Base-by-base conservation (phyloP, 1,284 basidiomycete species). In the Ceratobasidium sp. region DNA sequence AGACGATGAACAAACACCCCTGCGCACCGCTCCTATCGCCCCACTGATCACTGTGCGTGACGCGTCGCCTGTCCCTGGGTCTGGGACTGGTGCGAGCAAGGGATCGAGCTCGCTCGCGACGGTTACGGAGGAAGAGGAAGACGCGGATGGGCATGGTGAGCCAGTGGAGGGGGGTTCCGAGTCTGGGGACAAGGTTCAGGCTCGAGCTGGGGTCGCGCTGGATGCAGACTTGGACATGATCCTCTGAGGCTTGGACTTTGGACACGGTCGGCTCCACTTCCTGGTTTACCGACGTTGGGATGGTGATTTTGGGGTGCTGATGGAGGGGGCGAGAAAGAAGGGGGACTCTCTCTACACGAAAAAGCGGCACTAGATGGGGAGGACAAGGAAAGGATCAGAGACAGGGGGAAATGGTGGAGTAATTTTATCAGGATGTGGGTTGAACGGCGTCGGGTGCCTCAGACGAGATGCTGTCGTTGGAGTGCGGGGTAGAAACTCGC, bases 361-460 rank as follows among this genome's bases (percentile, higher is more conserved):
- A 67, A 52, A 50, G 44, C 27, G 46, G 18, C 46, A 20, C 10
- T n/a, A n/a, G 46, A 16, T 48, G 46, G 46, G 46, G 46, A 48
- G 46, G 44, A 46, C n/a, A 50, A 67, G 48, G 5, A 33, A 52
- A 44, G 46, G 69, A 60, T 71, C 23, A 60, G 33, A 52, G 69
- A 71, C 69, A 71, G n/a, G 69, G 69, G 69, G 69, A 14, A 16
- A 44, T 23, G 35, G 65, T 71, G 69, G 69, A 71, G 69, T 52
- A 69, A 41, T 41, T 33, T 54, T 33, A 35, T 48, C 14, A 35
- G 69, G 46, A 27, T 60, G 35, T 67, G 65, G 6, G 2, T 50
- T 44, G 65, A 23, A 55, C 14, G 1, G 14, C 46, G 20, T 44
- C n/a, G 35, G 16, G 54, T 41, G 55, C 18, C 69, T 71, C 69